A percentile compares a stretch with the other conserved stretches of the same genome.
These are phyloP conservation scores for Mycena indigotica DNA, from an alignment of 768 basidiomycete species.

Conservation along the genomic window DNA sequence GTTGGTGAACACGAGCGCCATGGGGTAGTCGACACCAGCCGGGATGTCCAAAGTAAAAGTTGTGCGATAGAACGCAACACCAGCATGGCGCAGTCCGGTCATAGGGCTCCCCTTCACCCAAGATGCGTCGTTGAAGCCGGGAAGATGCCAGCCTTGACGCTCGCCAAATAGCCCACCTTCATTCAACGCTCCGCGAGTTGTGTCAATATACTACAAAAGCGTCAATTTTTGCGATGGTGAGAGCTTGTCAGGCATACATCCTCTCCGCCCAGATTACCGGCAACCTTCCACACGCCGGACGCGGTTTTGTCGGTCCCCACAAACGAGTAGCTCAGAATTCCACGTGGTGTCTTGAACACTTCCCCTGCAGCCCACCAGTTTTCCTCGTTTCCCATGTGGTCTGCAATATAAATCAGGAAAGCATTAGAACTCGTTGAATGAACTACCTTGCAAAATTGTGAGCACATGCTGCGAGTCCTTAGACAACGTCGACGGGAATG, in stretches of 20 bases:
- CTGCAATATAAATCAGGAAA: slow-evolving; percentile 19
- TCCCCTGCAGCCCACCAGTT: slow-evolving; percentile 47
- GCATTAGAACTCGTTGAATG: background rate
- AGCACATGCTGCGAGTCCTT: slow-evolving; percentile 42
- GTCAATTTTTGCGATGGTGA: background rate
- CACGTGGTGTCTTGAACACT: slow-evolving; percentile 50
- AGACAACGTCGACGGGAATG: slow-evolving; percentile 33
- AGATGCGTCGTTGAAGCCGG: slow-evolving; percentile 49
- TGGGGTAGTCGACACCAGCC: slow-evolving; percentile 49
- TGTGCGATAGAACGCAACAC: slow-evolving; percentile 51
- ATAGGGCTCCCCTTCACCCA: slow-evolving; percentile 50
- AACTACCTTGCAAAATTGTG: slow-evolving; percentile 45
- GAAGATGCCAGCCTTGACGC: slow-evolving; percentile 64
- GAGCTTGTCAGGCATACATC: slow-evolving; percentile 29
- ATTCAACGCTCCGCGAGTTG: slow-evolving; percentile 55
- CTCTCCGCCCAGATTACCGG: slow-evolving; percentile 53
- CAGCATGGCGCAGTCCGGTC: slow-evolving; percentile 42
- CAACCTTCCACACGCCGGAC: slow-evolving; percentile 51
- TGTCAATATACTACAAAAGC: slow-evolving; percentile 46
- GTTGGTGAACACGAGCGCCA: slow-evolving; percentile 47
- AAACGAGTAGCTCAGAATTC: slow-evolving; percentile 50
- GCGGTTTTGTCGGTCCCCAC: slow-evolving; percentile 40
- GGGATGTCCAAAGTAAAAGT: slow-evolving; percentile 49
- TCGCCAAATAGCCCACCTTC: slow-evolving; percentile 62
- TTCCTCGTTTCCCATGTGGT: slow-evolving; percentile 57